Percentiles rank a stretch among this genome's conserved stretches.
Conservation (phyloP, 2,329 filamentous ascomycete genomes). For the Pestalotiopsis sp. region DNA sequence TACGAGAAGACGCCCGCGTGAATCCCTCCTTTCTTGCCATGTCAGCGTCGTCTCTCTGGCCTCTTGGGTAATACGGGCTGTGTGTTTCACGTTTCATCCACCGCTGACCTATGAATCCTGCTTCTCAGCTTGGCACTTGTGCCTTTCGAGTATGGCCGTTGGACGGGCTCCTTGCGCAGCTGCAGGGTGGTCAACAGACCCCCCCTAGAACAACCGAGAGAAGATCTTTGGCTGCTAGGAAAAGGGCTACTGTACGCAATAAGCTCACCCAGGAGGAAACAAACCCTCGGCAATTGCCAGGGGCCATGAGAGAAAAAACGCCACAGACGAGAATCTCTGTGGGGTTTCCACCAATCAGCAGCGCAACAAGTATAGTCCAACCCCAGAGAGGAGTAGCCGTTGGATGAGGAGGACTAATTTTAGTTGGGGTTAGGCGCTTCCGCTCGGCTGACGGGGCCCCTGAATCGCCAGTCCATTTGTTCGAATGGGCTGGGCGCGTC, state of each 20-base stretch:
- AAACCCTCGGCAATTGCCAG: neutral
- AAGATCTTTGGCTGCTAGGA: neutral
- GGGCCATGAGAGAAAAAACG: neutral
- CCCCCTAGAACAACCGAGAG: neutral
- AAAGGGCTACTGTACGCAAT: neutral
- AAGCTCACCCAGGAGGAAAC: neutral
- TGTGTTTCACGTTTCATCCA: neutral
- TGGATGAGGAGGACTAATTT: neutral
- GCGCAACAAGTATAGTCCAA: neutral
- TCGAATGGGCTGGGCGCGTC: neutral
- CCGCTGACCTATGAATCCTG: neutral
- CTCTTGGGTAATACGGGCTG: neutral
- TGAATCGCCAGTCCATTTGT: neutral
- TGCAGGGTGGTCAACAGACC: neutral
- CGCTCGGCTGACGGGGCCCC: neutral
- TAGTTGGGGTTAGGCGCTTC: neutral
- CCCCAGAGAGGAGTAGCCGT: neutral
- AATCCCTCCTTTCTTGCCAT: neutral
- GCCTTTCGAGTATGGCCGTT: neutral
- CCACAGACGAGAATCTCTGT: neutral
- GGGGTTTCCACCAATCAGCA: neutral
- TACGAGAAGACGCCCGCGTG: neutral
- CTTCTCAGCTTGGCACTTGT: neutral
- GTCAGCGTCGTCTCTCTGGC: neutral
- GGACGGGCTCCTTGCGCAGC: neutral